phyloP scores from a whole-genome alignment of 139 green algal genomes.

The Chlorella vulgaris region DNA sequence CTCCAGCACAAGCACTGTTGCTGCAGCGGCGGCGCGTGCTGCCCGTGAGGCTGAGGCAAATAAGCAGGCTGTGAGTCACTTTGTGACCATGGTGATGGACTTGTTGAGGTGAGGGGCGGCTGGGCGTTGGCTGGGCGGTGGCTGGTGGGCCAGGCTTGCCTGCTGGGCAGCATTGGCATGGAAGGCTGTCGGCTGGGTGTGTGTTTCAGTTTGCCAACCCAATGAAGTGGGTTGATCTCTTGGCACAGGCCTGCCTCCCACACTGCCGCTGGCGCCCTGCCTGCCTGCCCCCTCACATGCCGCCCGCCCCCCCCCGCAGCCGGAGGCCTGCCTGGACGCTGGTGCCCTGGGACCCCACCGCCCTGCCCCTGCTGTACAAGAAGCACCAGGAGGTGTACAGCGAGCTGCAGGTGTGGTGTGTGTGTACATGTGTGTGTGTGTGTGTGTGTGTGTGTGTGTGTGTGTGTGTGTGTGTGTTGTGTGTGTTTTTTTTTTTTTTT shows the following conservation, averaged over 20 bases:
- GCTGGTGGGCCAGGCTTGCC: background rate
- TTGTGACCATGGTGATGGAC: constrained; percentile 51
- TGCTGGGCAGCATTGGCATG: background rate
- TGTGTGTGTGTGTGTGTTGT: background rate
- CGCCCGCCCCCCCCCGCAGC: background rate
- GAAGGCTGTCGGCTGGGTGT: background rate
- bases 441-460: background rate
- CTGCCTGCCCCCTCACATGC: background rate
- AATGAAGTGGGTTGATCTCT: background rate
- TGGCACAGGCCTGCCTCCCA: background rate
- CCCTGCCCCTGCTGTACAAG: constrained; percentile 36
- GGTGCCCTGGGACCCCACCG: constrained; percentile 56
- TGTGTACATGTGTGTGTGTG: background rate
- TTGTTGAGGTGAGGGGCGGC: constrained; percentile 19
- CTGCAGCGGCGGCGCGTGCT: constrained; percentile 1
- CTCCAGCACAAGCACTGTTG: background rate
- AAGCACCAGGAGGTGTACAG: constrained; percentile 49
- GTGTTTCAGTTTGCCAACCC: constrained; percentile 4
- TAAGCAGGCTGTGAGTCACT: constrained; percentile 36
- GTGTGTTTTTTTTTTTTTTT: no score
- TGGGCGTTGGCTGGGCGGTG: background rate
- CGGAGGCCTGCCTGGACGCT: constrained; percentile 46
- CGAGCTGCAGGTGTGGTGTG: constrained; percentile 31
- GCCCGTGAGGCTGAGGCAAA: constrained; percentile 46
- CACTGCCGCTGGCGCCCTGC: background rate